Base-by-base conservation (phyloP, 2,329 filamentous ascomycete genomes). In the Phyllosticta paracitricarpa region DNA sequence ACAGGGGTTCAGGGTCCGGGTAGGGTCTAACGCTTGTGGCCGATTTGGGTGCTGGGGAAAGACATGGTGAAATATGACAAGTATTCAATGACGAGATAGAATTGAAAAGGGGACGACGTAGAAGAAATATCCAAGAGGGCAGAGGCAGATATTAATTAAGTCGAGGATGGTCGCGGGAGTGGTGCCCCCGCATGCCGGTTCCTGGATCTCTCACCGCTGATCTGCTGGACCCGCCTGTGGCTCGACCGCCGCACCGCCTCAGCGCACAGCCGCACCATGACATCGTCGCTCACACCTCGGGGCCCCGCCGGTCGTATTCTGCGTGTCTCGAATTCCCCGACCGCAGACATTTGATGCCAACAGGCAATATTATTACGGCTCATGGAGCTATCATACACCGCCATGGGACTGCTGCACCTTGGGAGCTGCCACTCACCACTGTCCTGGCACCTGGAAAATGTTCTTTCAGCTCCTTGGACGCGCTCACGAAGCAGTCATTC, bases 21-120 rank as follows among this genome's bases (percentile, higher is more conserved):
- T 9, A 59, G 25, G 52, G 22, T n/a, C 48, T 33, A 19, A 59
- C 57, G 40, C 7, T 35, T 48, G 51, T 35, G 19, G 24, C 57
- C 57, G 57, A 68, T 57, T 35, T 64, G 66, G 19, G 63, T 64
- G 26, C 61, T 57, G 8, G 63, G 58, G 55, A 61, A 63, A 48
- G 66, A 65, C 65, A 66, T 66, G 58, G 22, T 64, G 30, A 28
- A 17, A 54, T 26, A 25, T 56, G n/a, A 19, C 4, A 33, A 48
- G n/a, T 17, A 48, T n/a, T 48, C 5, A n/a, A 48, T 2, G 17
- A 48, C 14, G n/a, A 48, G 6, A n/a, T 48, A 17, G 17, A 48
- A n/a, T 53, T 54, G 12, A 8, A 54, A 19, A 30, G 6, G 5
- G 40, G n/a, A n/a, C 7, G 6, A n/a, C n/a, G 40, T 48, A 17